Percentiles rank a stretch among this genome's conserved stretches.
Evolutionary conservation across 768 basidiomycete genomes (phyloP).

Genomic region (Boletus patriciae): DNA sequence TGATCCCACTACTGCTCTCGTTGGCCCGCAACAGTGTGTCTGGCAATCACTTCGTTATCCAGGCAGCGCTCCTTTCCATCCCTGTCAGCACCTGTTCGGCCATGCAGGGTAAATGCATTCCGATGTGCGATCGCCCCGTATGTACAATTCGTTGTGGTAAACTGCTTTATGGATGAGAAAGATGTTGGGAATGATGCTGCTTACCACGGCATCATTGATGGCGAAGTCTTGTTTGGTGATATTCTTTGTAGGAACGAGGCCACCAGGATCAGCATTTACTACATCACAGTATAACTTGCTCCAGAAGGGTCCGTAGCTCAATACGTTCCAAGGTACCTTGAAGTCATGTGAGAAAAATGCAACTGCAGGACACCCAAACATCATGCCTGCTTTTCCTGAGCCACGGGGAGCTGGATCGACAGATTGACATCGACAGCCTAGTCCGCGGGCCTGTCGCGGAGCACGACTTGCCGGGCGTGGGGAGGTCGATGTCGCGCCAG

Average conservation of each 20-base stretch:
- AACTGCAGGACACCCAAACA: not conserved
- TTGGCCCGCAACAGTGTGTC: too few relatives aligned
- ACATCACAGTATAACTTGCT: conserved; percentile 37
- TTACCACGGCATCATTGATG: conserved; percentile 61
- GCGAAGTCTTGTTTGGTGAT: conserved; percentile 58
- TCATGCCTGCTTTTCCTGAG: conserved; percentile 60
- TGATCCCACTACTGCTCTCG: too few relatives aligned
- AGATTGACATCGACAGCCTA: conserved; percentile 97
- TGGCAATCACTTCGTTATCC: too few relatives aligned
- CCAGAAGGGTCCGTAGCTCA: conserved; percentile 48
- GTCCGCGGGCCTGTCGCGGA: conserved; percentile 67
- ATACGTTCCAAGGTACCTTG: conserved; percentile 49
- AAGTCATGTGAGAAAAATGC: not conserved
- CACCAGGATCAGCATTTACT: conserved; percentile 28
- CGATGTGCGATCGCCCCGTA: conserved; percentile 58
- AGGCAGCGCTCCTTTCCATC: too few relatives aligned
- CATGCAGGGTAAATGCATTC: too few relatives aligned
- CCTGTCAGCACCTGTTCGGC: too few relatives aligned
- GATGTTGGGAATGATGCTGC: conserved; percentile 13
- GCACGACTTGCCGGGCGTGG: conserved; percentile 41
- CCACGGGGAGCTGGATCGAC: conserved; percentile 44
- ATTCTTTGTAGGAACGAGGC: conserved; percentile 61
- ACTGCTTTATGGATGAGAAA: not conserved
- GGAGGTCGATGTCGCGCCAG: conserved; percentile 68
- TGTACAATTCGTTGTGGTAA: conserved; percentile 40